phyloP scores from a whole-genome alignment of 495 filamentous ascomycete species.

The Aspergillus cavernicola region DNA sequence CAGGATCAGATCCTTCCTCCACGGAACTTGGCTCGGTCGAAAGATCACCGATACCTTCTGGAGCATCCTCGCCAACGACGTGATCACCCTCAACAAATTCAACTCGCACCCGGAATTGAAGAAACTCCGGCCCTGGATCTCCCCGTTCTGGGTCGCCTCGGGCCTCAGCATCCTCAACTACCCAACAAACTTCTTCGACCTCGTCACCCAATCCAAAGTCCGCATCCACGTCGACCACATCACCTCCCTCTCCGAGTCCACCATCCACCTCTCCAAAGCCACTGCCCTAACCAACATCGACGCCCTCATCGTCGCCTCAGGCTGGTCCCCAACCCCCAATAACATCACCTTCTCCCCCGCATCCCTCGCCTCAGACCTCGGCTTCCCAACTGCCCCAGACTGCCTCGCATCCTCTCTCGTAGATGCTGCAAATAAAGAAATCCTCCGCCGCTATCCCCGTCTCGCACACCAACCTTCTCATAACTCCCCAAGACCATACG shows the following conservation, averaged over 20 bases:
- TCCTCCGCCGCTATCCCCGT: slow-evolving; percentile 62
- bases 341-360: slow-evolving; percentile 60
- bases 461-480: slow-evolving; percentile 40
- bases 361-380: slow-evolving; percentile 33
- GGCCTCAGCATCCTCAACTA: slow-evolving; percentile 69
- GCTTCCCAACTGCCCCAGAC: slow-evolving; percentile 35
- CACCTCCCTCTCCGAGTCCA: slow-evolving; percentile 39
- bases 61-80: slow-evolving; percentile 55
- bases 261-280: slow-evolving; percentile 44
- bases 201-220: slow-evolving; percentile 55
- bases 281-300: slow-evolving; percentile 25
- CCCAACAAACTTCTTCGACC: slow-evolving; percentile 59
- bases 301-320: slow-evolving; percentile 68
- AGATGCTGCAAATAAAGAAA: slow-evolving; percentile 58
- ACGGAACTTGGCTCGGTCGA: slow-evolving; percentile 63
- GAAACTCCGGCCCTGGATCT: slow-evolving; percentile 63
- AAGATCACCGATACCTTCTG: slow-evolving; percentile 68
- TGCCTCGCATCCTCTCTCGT: slow-evolving; percentile 26
- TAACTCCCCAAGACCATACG: slow-evolving; percentile 26
- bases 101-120: slow-evolving; percentile 57
- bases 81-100: slow-evolving; percentile 55
- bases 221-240: slow-evolving; percentile 63
- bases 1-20: slow-evolving; percentile 52
- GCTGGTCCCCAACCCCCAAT: slow-evolving; percentile 61
- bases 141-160: slow-evolving; percentile 59